A percentile compares a stretch with the other conserved stretches of the same genome.
Conservation (phyloP, 768 basidiomycete genomes). For the Clitopilus hobsonii region DNA sequence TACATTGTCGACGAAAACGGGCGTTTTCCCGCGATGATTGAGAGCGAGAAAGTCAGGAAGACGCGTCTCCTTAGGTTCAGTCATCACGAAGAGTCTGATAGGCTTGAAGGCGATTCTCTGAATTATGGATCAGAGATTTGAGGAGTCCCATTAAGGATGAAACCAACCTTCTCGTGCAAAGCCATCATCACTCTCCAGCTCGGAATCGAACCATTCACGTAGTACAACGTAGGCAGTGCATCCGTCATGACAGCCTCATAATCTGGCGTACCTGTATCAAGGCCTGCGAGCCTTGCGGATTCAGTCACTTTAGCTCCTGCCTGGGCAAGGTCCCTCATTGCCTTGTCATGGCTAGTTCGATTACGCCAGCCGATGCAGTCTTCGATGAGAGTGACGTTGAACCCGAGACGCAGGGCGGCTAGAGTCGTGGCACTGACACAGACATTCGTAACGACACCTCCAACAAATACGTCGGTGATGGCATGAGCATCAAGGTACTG, state of each 20-base stretch:
- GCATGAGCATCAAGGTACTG: conserved; percentile 10
- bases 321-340: conserved; percentile 14
- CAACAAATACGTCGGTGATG: conserved; percentile 16
- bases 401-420: conserved; percentile 14
- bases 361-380: conserved; percentile 22
- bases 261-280: neutral
- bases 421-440: conserved; percentile 21
- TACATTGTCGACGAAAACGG: conserved; percentile 17
- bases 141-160: neutral
- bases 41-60: conserved; percentile 19
- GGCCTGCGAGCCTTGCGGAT: neutral
- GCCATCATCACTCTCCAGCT: conserved; percentile 25
- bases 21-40: conserved; percentile 24
- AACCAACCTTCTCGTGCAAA: conserved; percentile 20
- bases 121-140: neutral
- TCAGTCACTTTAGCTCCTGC: neutral
- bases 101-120: conserved; percentile 15
- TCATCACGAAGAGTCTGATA: conserved; percentile 20
- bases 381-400: conserved; percentile 14
- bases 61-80: conserved; percentile 20
- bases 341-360: conserved; percentile 17
- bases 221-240: conserved; percentile 15
- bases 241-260: conserved; percentile 4
- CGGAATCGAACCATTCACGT: conserved; percentile 22
- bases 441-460: conserved; percentile 20